phyloP scores from a whole-genome alignment of 179 eudicot species.

The Drosera spatulata region DNA sequence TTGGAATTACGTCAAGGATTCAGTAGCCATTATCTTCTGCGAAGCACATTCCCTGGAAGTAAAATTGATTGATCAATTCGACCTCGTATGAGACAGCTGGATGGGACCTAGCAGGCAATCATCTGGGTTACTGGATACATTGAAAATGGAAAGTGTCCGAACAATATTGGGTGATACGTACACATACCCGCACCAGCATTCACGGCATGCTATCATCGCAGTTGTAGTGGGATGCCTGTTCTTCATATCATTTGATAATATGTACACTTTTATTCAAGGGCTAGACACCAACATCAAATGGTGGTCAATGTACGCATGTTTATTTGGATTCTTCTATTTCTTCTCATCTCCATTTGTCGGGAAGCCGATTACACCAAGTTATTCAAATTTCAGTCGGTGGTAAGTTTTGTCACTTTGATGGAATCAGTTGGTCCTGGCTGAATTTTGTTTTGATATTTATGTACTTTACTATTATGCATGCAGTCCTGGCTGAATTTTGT shows the following conservation, averaged over 20 bases:
- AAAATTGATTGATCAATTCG: not conserved
- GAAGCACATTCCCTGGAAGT: not conserved
- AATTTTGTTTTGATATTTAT: not conserved
- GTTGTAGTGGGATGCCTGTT: conserved; percentile 88
- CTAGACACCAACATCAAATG: conserved; percentile 89
- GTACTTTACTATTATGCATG: not conserved
- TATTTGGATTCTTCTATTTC: conserved; percentile 97
- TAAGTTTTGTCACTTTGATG: conserved; percentile 23
- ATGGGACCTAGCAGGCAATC: conserved; percentile 52
- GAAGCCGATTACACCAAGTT: conserved; percentile 95
- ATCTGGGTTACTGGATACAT: conserved; percentile 57
- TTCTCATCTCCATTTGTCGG: conserved; percentile 96
- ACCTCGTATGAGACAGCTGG: conserved; percentile 13
- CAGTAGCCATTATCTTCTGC: not conserved
- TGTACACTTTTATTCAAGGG: conserved; percentile 85
- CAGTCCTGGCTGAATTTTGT: not conserved
- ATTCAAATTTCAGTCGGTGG: conserved; percentile 98
- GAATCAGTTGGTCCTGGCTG: not conserved
- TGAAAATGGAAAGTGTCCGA: conserved; percentile 82
- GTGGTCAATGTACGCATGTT: conserved; percentile 97
- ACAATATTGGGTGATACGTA: conserved; percentile 74
- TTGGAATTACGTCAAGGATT: not conserved
- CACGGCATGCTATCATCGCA: conserved; percentile 88
- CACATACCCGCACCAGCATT: conserved; percentile 97
- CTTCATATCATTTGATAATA: conserved; percentile 92